These are phyloP conservation scores for Penicillium manginii DNA, from an alignment of 495 filamentous ascomycete species.

Conservation along the genomic window DNA sequence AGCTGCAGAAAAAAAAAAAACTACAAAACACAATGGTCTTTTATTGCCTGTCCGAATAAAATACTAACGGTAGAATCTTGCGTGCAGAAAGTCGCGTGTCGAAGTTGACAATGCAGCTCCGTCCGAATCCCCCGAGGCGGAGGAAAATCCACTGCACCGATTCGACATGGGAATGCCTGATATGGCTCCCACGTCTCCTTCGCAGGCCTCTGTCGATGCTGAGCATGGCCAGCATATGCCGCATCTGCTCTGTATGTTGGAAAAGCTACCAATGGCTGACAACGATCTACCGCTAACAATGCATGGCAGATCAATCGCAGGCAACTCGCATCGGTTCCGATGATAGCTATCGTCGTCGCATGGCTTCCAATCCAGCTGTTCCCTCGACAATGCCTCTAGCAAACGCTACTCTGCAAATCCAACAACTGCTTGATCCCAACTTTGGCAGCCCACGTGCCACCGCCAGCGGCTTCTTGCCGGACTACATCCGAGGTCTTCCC, in stretches of 20 bases:
- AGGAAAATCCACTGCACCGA: conserved; percentile 40
- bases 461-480: conserved; percentile 53
- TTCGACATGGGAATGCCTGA: conserved; percentile 37
- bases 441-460: conserved; percentile 34
- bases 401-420: conserved; percentile 44
- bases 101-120: conserved; percentile 39
- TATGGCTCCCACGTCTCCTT: conserved; percentile 43
- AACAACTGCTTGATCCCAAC: conserved; percentile 43
- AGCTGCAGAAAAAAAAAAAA: conserved; percentile 12
- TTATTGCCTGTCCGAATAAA: background rate
- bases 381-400: conserved; percentile 42
- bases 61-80: conserved; percentile 22
- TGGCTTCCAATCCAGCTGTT: conserved; percentile 44
- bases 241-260: conserved; percentile 48
- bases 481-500: conserved; percentile 76
- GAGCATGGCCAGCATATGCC: conserved; percentile 54
- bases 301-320: conserved; percentile 43
- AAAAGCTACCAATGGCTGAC: background rate
- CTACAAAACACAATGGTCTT: conserved; percentile 1
- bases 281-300: background rate
- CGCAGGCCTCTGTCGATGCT: conserved; percentile 44
- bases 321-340: conserved; percentile 38
- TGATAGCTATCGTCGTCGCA: conserved; percentile 36
- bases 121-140: conserved; percentile 44
- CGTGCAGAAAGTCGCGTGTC: conserved; percentile 48